These are phyloP conservation scores for Colletotrichum sublineola DNA, from an alignment of 2,329 filamentous ascomycete species.

Conservation along the genomic window DNA sequence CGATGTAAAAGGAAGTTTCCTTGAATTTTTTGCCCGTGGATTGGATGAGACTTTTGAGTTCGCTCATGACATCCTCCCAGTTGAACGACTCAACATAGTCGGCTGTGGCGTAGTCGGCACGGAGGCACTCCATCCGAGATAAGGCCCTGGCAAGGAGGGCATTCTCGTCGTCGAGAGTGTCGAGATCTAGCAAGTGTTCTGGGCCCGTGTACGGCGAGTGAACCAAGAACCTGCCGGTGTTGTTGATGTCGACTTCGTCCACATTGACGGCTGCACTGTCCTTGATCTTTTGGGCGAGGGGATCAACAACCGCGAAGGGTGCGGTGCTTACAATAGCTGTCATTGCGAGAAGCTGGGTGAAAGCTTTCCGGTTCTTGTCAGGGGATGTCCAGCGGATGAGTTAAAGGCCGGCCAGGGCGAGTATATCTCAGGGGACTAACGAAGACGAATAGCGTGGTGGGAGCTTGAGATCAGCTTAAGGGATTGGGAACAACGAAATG, in stretches of 20 bases:
- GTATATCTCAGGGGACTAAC: too few species aligned
- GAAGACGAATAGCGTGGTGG: neutral
- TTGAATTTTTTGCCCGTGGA: slow-evolving; percentile 69
- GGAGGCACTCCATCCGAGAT: slow-evolving; percentile 70
- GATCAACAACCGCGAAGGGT: slow-evolving; percentile 29
- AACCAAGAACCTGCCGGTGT: slow-evolving; percentile 61
- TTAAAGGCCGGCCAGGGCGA: neutral
- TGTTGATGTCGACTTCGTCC: slow-evolving; percentile 26
- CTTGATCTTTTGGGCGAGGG: slow-evolving; percentile 34
- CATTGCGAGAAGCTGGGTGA: slow-evolving; percentile 2
- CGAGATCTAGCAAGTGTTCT: slow-evolving; percentile 80
- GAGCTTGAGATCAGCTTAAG: neutral
- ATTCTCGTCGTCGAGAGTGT: slow-evolving; percentile 73
- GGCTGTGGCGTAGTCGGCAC: slow-evolving; percentile 81
- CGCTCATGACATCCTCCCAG: slow-evolving; percentile 73
- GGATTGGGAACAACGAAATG: neutral
- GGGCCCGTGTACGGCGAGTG: slow-evolving; percentile 82
- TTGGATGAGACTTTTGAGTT: slow-evolving; percentile 66
- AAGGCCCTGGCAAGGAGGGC: slow-evolving; percentile 80
- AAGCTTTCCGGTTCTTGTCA: too few species aligned
- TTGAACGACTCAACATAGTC: slow-evolving; percentile 83
- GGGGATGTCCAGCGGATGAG: neutral
- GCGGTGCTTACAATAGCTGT: slow-evolving; percentile 26
- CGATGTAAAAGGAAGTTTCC: slow-evolving; percentile 80
- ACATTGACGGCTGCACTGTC: slow-evolving; percentile 27